Base-by-base conservation (phyloP, 2,329 filamentous ascomycete genomes). In the Lithohypha guttulata region DNA sequence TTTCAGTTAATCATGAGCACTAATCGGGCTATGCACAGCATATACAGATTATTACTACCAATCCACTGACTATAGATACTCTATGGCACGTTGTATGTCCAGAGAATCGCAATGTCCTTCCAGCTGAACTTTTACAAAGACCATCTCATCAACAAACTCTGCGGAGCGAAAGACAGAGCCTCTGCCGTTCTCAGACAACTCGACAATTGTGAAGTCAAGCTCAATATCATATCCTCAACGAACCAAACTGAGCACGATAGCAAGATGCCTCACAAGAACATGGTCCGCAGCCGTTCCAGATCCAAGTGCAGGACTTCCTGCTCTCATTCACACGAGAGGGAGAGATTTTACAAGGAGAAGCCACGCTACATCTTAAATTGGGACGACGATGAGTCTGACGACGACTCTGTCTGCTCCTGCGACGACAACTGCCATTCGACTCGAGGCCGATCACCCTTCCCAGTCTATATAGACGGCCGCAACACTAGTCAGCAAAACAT, bases 401-500 rank as follows among this genome's bases (percentile, higher is more conserved):
- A n/a, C n/a, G n/a, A n/a, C n/a, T n/a, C n/a, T n/a, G n/a, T n/a
- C n/a, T n/a, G n/a, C n/a, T n/a, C 27, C 5, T 29, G 27, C 17
- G 27, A 29, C 27, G n/a, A 14, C 27, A 14, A 11, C 6, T n/a
- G 6, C 27, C 17, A 13, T 29, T 6, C 27, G 6, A 14, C 6
- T 13, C 27, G 27, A 6, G 27, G 27, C 6, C 27, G 27, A n/a
- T 29, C n/a, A n/a, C 27, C 27, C 27, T 29, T 6, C 27, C 6
- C 6, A 29, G 11, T 29, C 17, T 14, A 11, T 6, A 29, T 6
- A 11, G n/a, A 29, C 27, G 27, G 6, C n/a, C 27, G 17, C n/a
- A 29, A 29, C 17, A n/a, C 17, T 14, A 29, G 17, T 14, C 27
- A 29, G n/a, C 27, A 29, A n/a, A 29, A 29, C 27, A 29, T 29